These are phyloP conservation scores for Phytophthora citrophthora DNA, from an alignment of 352 stramenopile genomes.

Conservation along the genomic window DNA sequence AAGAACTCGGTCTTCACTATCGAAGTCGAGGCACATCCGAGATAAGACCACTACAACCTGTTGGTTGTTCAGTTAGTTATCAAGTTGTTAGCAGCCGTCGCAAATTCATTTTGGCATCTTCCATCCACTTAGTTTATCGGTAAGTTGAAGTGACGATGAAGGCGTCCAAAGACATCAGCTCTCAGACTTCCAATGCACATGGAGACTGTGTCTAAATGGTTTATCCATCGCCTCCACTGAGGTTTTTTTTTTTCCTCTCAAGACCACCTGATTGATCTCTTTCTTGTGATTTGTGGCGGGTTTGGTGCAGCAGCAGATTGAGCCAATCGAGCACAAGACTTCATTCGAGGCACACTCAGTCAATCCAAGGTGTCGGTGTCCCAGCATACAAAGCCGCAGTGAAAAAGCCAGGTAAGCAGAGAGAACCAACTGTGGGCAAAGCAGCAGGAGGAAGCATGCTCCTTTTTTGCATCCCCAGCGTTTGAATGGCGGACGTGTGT, in stretches of 20 bases:
- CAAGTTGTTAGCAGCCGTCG: background rate
- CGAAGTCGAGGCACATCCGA: slow-evolving; percentile 17
- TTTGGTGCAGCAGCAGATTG: slow-evolving; percentile 28
- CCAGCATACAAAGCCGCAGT: slow-evolving; percentile 36
- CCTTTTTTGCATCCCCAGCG: slow-evolving; percentile 39
- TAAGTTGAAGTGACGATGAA: slow-evolving; percentile 30
- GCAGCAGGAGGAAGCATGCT: slow-evolving; percentile 33
- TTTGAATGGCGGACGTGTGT: slow-evolving; percentile 57
- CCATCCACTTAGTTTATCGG: slow-evolving; percentile 3
- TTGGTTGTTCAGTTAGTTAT: slow-evolving; percentile 8
- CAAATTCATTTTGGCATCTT: slow-evolving; percentile 27
- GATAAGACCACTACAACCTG: slow-evolving; percentile 20
- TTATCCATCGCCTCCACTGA: slow-evolving; percentile 1
- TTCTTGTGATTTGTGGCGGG: slow-evolving; percentile 36
- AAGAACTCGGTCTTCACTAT: slow-evolving; percentile 33
- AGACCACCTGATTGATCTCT: slow-evolving; percentile 35
- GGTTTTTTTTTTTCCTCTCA: slow-evolving; percentile 7
- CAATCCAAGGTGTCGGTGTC: slow-evolving; percentile 2
- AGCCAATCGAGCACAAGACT: slow-evolving; percentile 12
- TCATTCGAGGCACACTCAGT: background rate
- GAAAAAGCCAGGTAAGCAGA: slow-evolving; percentile 24
- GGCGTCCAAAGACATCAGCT: slow-evolving; percentile 5
- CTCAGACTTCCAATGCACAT: background rate
- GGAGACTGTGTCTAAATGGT: slow-evolving; percentile 13
- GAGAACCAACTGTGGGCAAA: slow-evolving; percentile 9